These are phyloP conservation scores for Galerina sulciceps DNA, from an alignment of 768 basidiomycete species.

Conservation along the genomic window DNA sequence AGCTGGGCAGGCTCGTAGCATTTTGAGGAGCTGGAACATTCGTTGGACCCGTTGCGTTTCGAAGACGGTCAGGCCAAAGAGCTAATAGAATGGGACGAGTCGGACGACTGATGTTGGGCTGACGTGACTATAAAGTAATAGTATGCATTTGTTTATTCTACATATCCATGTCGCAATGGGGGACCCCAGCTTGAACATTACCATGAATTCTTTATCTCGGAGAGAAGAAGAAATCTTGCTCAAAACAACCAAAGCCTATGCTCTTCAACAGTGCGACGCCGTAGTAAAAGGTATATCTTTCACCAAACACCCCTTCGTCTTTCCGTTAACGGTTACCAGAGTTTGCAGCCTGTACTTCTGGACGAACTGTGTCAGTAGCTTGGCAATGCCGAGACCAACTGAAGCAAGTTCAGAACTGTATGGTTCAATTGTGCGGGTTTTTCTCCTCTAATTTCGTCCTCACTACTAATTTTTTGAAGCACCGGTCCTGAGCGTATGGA, in stretches of 20 bases:
- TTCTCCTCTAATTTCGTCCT: not conserved
- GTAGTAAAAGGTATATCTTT: constrained; percentile 67
- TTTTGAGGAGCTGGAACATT: constrained; percentile 20
- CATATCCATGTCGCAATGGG: no score
- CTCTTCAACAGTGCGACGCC: constrained; percentile 77
- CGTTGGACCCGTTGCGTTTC: not conserved
- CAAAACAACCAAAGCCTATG: constrained; percentile 80
- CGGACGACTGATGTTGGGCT: no score
- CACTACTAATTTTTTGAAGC: constrained; percentile 37
- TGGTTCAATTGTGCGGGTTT: constrained; percentile 74
- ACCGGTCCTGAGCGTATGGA: constrained; percentile 80
- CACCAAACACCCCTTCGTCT: not conserved
- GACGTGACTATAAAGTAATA: no score
- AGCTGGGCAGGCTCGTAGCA: constrained; percentile 11
- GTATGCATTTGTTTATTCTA: constrained; percentile 11
- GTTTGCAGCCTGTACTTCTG: constrained; percentile 84
- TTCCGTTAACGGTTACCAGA: constrained; percentile 42
- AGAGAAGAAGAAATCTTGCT: constrained; percentile 87
- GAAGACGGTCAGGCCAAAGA: no score
- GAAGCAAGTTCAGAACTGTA: constrained; percentile 74
- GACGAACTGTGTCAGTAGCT: constrained; percentile 81
- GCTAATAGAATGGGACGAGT: no score
- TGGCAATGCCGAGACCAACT: constrained; percentile 82
- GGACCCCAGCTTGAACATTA: no score
- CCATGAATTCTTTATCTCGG: constrained; percentile 84